These are phyloP conservation scores for Aureobasidium pullulans DNA, from an alignment of 2,329 filamentous ascomycete species.

Conservation along the genomic window DNA sequence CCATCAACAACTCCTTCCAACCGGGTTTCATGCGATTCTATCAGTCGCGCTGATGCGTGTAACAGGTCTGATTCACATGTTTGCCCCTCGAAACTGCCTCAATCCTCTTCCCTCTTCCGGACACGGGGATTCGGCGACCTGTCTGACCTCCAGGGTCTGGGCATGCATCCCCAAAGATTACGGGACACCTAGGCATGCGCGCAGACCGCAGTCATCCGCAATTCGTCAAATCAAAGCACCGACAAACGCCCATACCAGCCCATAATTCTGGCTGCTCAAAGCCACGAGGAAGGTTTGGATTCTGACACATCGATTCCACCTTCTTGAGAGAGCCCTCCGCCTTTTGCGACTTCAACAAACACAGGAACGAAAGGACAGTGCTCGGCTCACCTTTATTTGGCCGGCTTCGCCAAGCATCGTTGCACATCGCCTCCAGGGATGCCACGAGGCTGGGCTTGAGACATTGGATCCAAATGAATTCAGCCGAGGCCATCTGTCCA, in stretches of 20 bases:
- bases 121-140: not conserved
- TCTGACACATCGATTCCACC: constrained; percentile 10
- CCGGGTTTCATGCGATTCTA: constrained; percentile 2
- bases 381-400: constrained; percentile 10
- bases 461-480: constrained; percentile 1
- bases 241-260: constrained; percentile 10
- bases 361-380: constrained; percentile 10
- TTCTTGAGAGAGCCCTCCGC: not conserved
- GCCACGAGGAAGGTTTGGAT: constrained; percentile 1
- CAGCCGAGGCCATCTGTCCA: constrained; percentile 2
- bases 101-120: not conserved
- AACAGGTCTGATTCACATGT: not conserved
- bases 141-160: not conserved
- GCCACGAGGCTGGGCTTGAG: constrained; percentile 7
- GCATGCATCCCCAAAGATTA: not conserved
- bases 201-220: not conserved
- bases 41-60: not conserved
- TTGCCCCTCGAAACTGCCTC: not conserved
- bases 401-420: constrained; percentile 3
- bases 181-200: not conserved
- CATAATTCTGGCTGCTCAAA: constrained; percentile 1
- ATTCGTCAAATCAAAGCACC: constrained; percentile 11
- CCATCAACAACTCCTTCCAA: not conserved
- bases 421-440: constrained; percentile 5
- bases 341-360: constrained; percentile 4